Evolutionary conservation across 2,329 filamentous ascomycete species (phyloP).

Genomic region (Exophiala calicioides): DNA sequence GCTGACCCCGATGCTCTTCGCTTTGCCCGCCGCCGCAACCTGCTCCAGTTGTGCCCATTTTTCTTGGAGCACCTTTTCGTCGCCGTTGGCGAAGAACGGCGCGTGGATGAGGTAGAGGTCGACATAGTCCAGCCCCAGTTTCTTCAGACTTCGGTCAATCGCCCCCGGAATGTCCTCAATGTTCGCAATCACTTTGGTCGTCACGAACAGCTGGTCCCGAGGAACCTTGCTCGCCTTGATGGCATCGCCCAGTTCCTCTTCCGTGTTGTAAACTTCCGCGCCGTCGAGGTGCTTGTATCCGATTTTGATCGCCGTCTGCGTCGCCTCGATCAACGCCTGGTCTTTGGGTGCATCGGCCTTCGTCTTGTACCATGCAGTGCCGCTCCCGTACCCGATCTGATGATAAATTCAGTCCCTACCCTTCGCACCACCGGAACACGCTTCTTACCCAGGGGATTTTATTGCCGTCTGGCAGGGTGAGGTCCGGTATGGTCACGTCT

Average conservation of each 20-base stretch:
- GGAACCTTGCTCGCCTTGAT: conserved; percentile 50
- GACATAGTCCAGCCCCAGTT: conserved; percentile 62
- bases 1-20: conserved; percentile 63
- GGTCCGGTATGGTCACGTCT: conserved; percentile 28
- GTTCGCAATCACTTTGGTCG: conserved; percentile 58
- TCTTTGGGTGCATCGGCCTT: conserved; percentile 50
- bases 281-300: conserved; percentile 66
- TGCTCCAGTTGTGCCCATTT: conserved; percentile 63
- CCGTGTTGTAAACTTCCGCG: conserved; percentile 58
- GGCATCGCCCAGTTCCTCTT: conserved; percentile 50
- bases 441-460: conserved; percentile 29
- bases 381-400: conserved; percentile 62
- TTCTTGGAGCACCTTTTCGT: conserved; percentile 54
- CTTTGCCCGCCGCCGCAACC: conserved; percentile 57
- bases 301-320: conserved; percentile 59
- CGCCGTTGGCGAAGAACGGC: conserved; percentile 59
- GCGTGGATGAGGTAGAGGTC: conserved; percentile 66
- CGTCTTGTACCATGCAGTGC: conserved; percentile 65
- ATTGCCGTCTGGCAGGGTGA: conserved; percentile 31
- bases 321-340: conserved; percentile 54
- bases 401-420: conserved; percentile 1
- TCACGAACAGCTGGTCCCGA: conserved; percentile 53
- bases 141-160: conserved; percentile 58
- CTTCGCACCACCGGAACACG: not conserved
- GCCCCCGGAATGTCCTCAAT: conserved; percentile 58